Evolutionary conservation across 495 filamentous ascomycete genomes (phyloP).

Genomic region (Aspergillus homomorphus): DNA sequence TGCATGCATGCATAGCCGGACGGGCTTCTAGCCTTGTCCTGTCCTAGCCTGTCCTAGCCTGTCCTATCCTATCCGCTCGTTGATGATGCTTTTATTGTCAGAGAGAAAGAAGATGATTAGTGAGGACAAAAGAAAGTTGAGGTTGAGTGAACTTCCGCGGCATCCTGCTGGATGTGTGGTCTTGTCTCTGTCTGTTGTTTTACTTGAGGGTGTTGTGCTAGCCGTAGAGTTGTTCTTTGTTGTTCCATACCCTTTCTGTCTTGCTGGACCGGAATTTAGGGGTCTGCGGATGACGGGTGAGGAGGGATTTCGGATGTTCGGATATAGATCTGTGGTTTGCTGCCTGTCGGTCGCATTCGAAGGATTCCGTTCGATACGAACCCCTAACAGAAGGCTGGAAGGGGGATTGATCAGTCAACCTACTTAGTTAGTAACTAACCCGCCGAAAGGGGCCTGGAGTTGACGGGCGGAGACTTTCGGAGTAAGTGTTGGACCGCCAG

Average conservation of each 20-base stretch:
- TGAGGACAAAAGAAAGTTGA: not conserved
- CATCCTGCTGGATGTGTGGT: constrained; percentile 1
- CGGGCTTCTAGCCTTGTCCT: not conserved
- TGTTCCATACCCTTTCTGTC: no score
- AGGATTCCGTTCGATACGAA: not conserved
- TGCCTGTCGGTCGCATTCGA: no score
- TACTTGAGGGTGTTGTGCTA: not conserved
- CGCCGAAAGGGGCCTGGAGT: no score
- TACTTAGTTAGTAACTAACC: no score
- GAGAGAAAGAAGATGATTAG: no score
- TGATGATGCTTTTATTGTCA: constrained; percentile 4
- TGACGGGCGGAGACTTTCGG: not conserved
- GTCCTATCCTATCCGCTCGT: no score
- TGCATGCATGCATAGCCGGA: not conserved
- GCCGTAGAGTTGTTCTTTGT: no score
- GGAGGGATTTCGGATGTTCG: not conserved
- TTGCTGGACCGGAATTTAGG: no score
- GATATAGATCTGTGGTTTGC: not conserved
- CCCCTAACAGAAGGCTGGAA: no score
- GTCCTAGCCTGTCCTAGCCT: no score
- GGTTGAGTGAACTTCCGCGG: not conserved
- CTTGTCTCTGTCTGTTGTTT: not conserved
- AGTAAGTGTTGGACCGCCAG: not conserved
- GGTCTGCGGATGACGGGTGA: not conserved
- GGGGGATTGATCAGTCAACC: not conserved